phyloP scores from a whole-genome alignment of 2,329 filamentous ascomycete genomes.

The Aspergillus novoparasiticus region DNA sequence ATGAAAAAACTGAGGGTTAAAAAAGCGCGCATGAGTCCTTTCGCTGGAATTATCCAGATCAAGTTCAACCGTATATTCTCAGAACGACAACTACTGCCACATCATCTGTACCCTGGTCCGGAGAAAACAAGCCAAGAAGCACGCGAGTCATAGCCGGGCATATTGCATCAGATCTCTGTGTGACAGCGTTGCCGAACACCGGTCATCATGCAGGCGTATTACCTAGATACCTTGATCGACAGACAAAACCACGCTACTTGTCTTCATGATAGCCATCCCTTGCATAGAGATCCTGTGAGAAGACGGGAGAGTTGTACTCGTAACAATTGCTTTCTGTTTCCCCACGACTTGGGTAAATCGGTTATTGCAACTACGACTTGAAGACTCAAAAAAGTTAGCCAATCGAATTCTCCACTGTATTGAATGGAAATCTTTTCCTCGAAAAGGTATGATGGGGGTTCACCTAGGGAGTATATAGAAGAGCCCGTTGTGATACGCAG shows the following conservation, averaged over 20 bases:
- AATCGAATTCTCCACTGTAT: neutral
- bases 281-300: slow-evolving; percentile 18
- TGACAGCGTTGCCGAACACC: slow-evolving; percentile 38
- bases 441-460: neutral
- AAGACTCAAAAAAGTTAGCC: slow-evolving; percentile 13
- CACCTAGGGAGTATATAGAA: neutral
- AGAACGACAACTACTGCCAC: slow-evolving; percentile 35
- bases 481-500: neutral
- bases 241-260: slow-evolving; percentile 43
- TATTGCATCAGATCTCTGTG: slow-evolving; percentile 8
- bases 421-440: neutral
- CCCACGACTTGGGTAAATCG: slow-evolving; percentile 4
- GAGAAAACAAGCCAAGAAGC: neutral
- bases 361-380: slow-evolving; percentile 9
- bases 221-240: slow-evolving; percentile 46
- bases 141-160: neutral
- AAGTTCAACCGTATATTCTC: slow-evolving; percentile 50
- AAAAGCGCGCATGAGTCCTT: slow-evolving; percentile 46
- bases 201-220: slow-evolving; percentile 44
- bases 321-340: slow-evolving; percentile 14
- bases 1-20: slow-evolving; percentile 10
- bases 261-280: slow-evolving; percentile 38
- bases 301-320: slow-evolving; percentile 33
- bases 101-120: neutral
- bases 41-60: slow-evolving; percentile 50